Percentiles rank a stretch among this genome's conserved stretches.
These are phyloP conservation scores for Globisporangium cederbergense DNA, from an alignment of 352 stramenopile genomes.

Conservation along the genomic window DNA sequence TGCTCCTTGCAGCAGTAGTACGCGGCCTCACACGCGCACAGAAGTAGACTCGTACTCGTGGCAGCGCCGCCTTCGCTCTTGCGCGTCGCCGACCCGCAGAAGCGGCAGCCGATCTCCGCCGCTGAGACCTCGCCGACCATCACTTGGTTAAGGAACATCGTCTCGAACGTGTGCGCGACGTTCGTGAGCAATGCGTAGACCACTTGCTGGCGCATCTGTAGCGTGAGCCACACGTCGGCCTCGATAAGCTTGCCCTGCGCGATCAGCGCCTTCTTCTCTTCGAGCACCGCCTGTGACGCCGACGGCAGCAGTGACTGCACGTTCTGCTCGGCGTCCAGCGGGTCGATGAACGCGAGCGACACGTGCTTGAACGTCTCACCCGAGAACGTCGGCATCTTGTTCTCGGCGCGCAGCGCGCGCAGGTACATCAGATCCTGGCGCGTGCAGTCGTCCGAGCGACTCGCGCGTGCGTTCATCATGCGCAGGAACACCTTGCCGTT, in stretches of 20 bases:
- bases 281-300: constrained; percentile 44
- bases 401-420: constrained; percentile 44
- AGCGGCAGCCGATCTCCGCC: constrained; percentile 62
- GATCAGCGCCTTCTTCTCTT: constrained; percentile 66
- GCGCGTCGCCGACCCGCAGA: constrained; percentile 51
- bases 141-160: constrained; percentile 71
- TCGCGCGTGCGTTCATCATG: constrained; percentile 72
- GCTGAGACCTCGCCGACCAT: constrained; percentile 64
- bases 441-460: constrained; percentile 63
- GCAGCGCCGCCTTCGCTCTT: constrained; percentile 5
- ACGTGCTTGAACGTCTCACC: constrained; percentile 74
- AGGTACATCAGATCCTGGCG: constrained; percentile 77
- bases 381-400: constrained; percentile 85
- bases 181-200: constrained; percentile 80
- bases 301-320: constrained; percentile 77
- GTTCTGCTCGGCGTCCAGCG: constrained; percentile 64
- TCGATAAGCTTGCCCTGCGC: constrained; percentile 73
- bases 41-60: constrained; percentile 29
- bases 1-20: constrained; percentile 86
- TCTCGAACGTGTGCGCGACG: constrained; percentile 81
- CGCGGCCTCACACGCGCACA: constrained; percentile 69
- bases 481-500: constrained; percentile 77
- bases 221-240: constrained; percentile 78
- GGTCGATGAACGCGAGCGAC: constrained; percentile 76
- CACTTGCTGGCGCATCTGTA: constrained; percentile 85